A percentile compares a stretch with the other conserved stretches of the same genome.
phyloP scores from a whole-genome alignment of 257 asterid genomes.

The Petrea volubilis region DNA sequence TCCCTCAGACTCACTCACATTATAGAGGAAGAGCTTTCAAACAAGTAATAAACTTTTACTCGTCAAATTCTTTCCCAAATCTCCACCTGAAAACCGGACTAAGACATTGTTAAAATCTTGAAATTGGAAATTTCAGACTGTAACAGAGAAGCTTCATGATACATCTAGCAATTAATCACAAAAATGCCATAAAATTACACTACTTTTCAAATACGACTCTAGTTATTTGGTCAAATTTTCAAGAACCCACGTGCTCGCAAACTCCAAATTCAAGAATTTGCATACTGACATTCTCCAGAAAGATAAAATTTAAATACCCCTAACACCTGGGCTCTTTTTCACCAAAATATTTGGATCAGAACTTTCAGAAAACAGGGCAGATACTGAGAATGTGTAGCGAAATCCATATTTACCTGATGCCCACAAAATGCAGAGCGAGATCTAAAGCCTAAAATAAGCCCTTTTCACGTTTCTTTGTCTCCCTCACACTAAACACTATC shows the following conservation, averaged over 20 bases:
- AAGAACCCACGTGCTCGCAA: neutral
- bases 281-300: conserved; percentile 1
- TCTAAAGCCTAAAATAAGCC: conserved; percentile 34
- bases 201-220: no score
- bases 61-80: neutral
- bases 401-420: conserved; percentile 9
- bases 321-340: neutral
- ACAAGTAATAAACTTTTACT: neutral
- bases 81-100: conserved; percentile 15
- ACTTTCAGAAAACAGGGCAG: neutral
- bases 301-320: neutral
- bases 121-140: neutral
- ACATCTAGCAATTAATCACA: neutral
- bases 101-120: neutral
- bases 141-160: neutral
- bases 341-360: neutral
- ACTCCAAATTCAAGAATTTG: neutral
- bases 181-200: neutral
- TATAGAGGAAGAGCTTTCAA: neutral
- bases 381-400: neutral
- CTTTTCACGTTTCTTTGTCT: conserved; percentile 53
- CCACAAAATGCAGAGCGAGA: conserved; percentile 20
- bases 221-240: neutral
- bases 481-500: conserved; percentile 55
- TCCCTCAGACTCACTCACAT: conserved; percentile 13